phyloP scores from a whole-genome alignment of 768 basidiomycete species.

The Podaxis pistillaris region DNA sequence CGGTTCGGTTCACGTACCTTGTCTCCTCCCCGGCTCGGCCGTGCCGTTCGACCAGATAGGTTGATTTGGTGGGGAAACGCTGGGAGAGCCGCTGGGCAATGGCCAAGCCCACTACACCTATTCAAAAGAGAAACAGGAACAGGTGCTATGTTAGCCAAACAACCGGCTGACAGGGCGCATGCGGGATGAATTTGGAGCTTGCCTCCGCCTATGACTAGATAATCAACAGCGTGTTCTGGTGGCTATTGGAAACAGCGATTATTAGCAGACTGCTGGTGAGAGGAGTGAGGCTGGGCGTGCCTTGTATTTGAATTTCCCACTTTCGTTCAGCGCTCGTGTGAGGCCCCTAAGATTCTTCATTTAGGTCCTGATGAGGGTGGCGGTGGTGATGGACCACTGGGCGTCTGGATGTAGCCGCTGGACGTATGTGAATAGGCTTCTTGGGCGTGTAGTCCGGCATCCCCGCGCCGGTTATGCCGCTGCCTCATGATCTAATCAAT shows the following conservation, averaged over 20 bases:
- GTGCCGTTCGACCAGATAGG: constrained; percentile 81
- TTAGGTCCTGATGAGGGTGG: background rate
- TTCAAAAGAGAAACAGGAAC: background rate
- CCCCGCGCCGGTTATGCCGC: background rate
- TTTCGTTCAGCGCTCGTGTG: constrained; percentile 59
- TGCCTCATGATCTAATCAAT: background rate
- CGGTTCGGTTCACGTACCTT: constrained; percentile 45
- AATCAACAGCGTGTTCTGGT: constrained; percentile 76
- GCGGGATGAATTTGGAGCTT: constrained; percentile 12
- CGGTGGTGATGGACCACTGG: background rate
- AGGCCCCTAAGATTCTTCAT: constrained; percentile 48
- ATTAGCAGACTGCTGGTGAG: background rate
- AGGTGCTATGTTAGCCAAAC: background rate
- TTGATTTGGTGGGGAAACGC: constrained; percentile 64
- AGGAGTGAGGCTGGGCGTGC: constrained; percentile 28
- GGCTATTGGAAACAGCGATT: constrained; percentile 31
- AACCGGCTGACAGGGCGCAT: background rate
- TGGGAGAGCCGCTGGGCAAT: constrained; percentile 73
- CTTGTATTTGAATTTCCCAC: constrained; percentile 60
- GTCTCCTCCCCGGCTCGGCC: constrained; percentile 77
- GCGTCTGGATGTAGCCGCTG: background rate
- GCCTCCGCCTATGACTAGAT: constrained; percentile 89
- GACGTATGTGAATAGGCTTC: background rate
- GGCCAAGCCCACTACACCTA: constrained; percentile 84
- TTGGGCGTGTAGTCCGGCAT: background rate